phyloP scores from a whole-genome alignment of 2,329 filamentous ascomycete species.

The Diplocarpon mali region DNA sequence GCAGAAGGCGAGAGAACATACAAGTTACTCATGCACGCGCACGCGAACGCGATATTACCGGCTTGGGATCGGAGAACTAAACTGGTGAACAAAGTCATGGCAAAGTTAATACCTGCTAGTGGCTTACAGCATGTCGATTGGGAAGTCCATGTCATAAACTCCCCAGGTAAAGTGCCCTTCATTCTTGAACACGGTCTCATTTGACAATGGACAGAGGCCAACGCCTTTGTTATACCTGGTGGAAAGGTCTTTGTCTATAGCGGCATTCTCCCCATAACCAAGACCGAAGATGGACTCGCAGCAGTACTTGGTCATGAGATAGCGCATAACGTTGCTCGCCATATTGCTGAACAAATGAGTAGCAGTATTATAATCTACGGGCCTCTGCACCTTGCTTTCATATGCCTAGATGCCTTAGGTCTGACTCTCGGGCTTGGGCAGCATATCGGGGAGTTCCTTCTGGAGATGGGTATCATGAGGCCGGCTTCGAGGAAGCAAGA shows the following conservation, averaged over 20 bases:
- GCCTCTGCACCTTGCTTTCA: constrained; percentile 29
- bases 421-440: constrained; percentile 18
- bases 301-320: constrained; percentile 73
- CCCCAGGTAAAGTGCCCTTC: constrained; percentile 32
- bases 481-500: constrained; percentile 64
- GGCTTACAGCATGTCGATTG: constrained; percentile 48
- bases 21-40: constrained; percentile 42
- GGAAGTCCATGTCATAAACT: constrained; percentile 68
- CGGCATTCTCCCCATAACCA: constrained; percentile 57
- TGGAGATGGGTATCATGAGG: constrained; percentile 53
- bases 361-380: constrained; percentile 30
- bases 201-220: constrained; percentile 32
- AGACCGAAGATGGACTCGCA: constrained; percentile 58
- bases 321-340: constrained; percentile 61
- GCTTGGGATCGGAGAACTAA: constrained; percentile 44
- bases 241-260: constrained; percentile 74
- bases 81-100: constrained; percentile 53
- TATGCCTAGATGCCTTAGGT: constrained; percentile 25
- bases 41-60: constrained; percentile 42
- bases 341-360: constrained; percentile 52
- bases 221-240: constrained; percentile 69
- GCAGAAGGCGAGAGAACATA: constrained; percentile 43
- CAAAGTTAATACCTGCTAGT: constrained; percentile 54
- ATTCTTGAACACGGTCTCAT: not conserved
- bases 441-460: constrained; percentile 16